Conservation (phyloP, 1,284 basidiomycete species). For the Cutaneotrichosporon mucoides region DNA sequence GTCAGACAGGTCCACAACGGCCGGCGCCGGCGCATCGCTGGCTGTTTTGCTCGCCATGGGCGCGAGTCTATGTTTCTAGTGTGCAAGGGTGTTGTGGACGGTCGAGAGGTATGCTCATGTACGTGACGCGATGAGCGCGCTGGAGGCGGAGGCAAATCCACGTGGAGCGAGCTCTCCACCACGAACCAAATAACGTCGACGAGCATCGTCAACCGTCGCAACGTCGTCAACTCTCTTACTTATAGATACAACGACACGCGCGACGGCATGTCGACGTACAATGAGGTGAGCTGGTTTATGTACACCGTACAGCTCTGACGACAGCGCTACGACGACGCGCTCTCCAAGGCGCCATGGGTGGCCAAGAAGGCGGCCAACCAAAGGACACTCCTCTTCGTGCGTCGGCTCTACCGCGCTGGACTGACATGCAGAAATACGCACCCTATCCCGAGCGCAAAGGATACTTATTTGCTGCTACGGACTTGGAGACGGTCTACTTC, state of each 20-base stretch:
- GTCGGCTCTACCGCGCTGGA: neutral
- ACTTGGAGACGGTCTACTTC: slow-evolving; percentile 26
- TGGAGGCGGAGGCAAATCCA: neutral
- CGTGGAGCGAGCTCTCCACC: neutral
- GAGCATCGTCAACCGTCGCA: neutral
- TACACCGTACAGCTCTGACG: neutral
- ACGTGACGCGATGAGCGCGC: neutral
- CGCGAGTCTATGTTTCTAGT: neutral
- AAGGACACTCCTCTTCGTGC: slow-evolving; percentile 24
- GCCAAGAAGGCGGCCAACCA: slow-evolving; percentile 16
- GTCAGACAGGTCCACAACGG: slow-evolving; percentile 10
- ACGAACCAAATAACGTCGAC: slow-evolving; percentile 10
- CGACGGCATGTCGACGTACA: slow-evolving; percentile 15
- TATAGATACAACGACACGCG: neutral
- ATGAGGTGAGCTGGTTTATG: slow-evolving; percentile 6
- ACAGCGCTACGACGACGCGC: slow-evolving; percentile 23
- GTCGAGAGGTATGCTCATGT: neutral
- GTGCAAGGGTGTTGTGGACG: no score
- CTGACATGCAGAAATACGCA: slow-evolving; percentile 30
- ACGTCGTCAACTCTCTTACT: neutral
- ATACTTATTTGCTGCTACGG: slow-evolving; percentile 34
- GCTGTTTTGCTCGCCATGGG: slow-evolving; percentile 13
- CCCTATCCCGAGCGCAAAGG: slow-evolving; percentile 29
- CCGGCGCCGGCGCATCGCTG: neutral
- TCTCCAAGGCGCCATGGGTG: slow-evolving; percentile 29